Conservation (phyloP, 2,329 filamentous ascomycete genomes). For the Colletotrichum graminicola region DNA sequence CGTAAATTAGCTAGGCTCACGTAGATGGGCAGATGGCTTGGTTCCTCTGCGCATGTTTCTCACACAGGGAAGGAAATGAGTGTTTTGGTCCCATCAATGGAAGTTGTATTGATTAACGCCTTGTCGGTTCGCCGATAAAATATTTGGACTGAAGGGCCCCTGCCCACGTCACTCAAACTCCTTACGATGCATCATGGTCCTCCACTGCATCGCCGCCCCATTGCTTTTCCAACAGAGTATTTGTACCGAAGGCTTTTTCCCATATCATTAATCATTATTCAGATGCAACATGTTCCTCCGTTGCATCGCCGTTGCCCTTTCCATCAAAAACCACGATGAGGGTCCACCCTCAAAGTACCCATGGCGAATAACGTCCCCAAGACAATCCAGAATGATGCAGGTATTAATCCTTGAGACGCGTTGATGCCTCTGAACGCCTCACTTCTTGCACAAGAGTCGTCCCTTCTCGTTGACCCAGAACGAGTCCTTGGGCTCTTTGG, state of each 20-base stretch:
- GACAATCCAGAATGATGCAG: background rate
- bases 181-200: background rate
- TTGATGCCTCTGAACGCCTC: background rate
- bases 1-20: background rate
- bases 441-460: conserved; percentile 2
- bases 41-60: background rate
- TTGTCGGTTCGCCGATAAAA: too few species aligned
- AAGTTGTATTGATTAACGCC: background rate
- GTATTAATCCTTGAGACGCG: background rate
- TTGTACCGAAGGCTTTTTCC: background rate
- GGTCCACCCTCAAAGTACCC: background rate
- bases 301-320: background rate
- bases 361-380: background rate
- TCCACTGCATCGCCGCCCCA: background rate
- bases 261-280: background rate
- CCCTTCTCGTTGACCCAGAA: conserved; percentile 10
- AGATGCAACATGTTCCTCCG: background rate
- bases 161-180: background rate
- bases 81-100: background rate
- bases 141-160: too few species aligned
- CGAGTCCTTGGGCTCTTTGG: background rate
- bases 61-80: background rate
- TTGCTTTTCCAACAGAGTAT: too few species aligned
- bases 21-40: background rate
- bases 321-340: background rate